A percentile compares a stretch with the other conserved stretches of the same genome.
Evolutionary conservation across 805 yeast genomes (phyloP).

Genomic region (Spathaspora sp.): DNA sequence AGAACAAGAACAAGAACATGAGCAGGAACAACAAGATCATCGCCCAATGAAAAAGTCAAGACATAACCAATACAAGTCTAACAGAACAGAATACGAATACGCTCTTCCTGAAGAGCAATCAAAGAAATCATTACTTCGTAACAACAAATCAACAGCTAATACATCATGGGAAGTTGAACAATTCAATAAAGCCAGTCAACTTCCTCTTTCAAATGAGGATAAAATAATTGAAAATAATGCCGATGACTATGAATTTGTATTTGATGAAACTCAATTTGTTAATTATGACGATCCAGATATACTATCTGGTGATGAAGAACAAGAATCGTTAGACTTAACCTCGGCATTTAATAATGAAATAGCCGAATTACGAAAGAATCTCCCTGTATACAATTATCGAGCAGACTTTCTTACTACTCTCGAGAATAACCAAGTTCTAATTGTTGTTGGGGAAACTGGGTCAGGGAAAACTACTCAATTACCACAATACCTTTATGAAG

Average conservation of each 20-base stretch:
- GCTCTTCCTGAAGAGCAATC: constrained; percentile 2
- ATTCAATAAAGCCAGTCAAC: constrained; percentile 35
- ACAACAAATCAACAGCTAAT: constrained; percentile 6
- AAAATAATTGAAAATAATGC: constrained; percentile 37
- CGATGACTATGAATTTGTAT: constrained; percentile 67
- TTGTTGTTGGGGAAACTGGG: constrained; percentile 85
- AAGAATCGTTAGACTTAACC: not conserved
- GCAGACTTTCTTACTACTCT: constrained; percentile 59
- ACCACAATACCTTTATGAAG: constrained; percentile 83
- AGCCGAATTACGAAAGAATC: constrained; percentile 53
- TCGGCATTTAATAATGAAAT: constrained; percentile 19
- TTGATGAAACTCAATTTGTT: constrained; percentile 56
- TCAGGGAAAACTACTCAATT: constrained; percentile 94
- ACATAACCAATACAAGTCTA: not conserved
- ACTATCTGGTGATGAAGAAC: constrained; percentile 12
- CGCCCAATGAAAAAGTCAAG: not conserved
- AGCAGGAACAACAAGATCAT: not conserved
- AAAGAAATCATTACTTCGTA: constrained; percentile 1
- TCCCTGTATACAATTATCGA: constrained; percentile 73
- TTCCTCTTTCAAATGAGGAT: constrained; percentile 26
- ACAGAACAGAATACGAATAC: not conserved
- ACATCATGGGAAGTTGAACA: constrained; percentile 53
- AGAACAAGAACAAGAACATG: constrained; percentile 1
- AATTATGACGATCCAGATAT: constrained; percentile 17
- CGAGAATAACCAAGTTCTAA: constrained; percentile 58